These are phyloP conservation scores for Oenanthe javanica DNA, from an alignment of 140 eudicot genomes.

Conservation along the genomic window DNA sequence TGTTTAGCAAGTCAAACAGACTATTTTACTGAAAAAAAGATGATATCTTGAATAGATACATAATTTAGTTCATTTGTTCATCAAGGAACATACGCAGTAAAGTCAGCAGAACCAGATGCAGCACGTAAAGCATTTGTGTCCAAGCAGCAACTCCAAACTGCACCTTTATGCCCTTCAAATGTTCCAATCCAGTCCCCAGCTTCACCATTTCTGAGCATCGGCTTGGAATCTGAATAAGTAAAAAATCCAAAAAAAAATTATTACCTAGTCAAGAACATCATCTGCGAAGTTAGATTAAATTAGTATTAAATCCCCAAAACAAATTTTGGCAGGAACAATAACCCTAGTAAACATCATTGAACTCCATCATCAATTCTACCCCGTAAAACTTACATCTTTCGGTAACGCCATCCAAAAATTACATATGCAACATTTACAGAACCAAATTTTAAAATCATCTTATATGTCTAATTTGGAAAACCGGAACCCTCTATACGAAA, in stretches of 20 bases:
- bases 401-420: background rate
- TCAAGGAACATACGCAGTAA: slow-evolving; percentile 60
- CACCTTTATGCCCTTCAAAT: slow-evolving; percentile 98
- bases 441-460: background rate
- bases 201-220: slow-evolving; percentile 95
- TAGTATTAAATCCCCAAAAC: background rate
- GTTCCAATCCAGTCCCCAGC: slow-evolving; percentile 99
- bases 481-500: background rate
- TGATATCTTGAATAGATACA: background rate
- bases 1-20: background rate
- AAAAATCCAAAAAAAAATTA: background rate
- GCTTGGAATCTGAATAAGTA: slow-evolving; percentile 55
- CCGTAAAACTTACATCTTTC: background rate
- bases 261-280: background rate
- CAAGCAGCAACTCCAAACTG: slow-evolving; percentile 95
- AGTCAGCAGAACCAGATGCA: slow-evolving; percentile 97
- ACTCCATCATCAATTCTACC: background rate
- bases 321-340: background rate
- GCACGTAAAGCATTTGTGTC: slow-evolving; percentile 83
- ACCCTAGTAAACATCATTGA: background rate
- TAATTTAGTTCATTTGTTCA: background rate
- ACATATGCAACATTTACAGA: background rate
- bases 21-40: background rate
- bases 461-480: too few species aligned
- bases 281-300: background rate